Evolutionary conservation across 2,329 filamentous ascomycete species (phyloP), one percentile per base, ranked within the genome.

Genomic region (Elsinoe necatrix): DNA sequence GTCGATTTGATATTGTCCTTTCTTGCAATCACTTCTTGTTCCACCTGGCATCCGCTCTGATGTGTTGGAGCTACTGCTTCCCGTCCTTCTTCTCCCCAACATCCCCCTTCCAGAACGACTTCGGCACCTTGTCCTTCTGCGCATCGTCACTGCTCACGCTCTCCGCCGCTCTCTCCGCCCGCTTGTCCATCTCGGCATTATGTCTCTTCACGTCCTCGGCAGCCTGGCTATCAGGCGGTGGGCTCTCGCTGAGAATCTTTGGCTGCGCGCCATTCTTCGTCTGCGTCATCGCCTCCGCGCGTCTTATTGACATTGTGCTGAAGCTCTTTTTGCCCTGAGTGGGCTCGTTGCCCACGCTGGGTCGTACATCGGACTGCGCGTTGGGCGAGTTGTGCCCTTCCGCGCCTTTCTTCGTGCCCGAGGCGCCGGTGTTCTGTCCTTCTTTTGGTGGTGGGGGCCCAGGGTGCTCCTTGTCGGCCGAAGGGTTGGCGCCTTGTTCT

Each of bases 391-490:
- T 57, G 54, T 60, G 58, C 2, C 60, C 54, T 5, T 45, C 39
- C 39, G 54, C 56, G 41, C n/a, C 58, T 9, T 50, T 59, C 21
- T 67, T 67, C 31, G 58, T 64, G 3, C 66, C 66, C 8, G 63
- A 65, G 3, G 64, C 61, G 42, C 69, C 63, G 48, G 63, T 66
- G 57, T 64, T 61, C 57, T 71, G 61, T n/a, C 69, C 73, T 4
- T 67, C 70, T 58, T 73, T 71, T 3, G 73, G 73, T 8, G 73
- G 67, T 58, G 72, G 64, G 4, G 74, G 73, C 4, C 74, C 74
- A 1, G 74, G 73, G 58, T 76, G 74, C 64, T 76, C 74, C 27
- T 71, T 61, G 59, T 71, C 62, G 56, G 69, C 70, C 12, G 68
- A 69, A 2, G 63, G 66, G 60, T 70, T 72, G 41, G 69, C 60